Conservation (phyloP, 202 grass and related monocot species). For the Bolboschoenoplectus hybrid region DNA sequence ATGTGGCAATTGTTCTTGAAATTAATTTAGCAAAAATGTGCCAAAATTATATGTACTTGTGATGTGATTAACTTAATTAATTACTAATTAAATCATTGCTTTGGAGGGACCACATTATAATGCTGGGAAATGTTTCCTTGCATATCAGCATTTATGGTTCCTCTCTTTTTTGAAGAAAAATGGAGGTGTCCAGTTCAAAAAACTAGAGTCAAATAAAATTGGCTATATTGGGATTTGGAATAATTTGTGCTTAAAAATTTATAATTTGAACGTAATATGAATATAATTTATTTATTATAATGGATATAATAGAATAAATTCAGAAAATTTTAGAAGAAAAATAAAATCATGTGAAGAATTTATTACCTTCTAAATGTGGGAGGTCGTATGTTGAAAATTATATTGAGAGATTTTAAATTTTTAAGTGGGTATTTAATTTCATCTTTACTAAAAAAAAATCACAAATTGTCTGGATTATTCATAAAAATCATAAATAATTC, state of each 20-base stretch:
- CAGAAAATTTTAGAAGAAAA: neutral
- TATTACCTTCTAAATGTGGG: neutral
- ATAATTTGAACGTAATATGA: neutral
- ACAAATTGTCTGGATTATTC: too few species aligned
- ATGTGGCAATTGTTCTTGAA: neutral
- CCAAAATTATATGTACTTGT: constrained; percentile 13
- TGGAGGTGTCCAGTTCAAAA: neutral
- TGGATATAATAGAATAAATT: neutral
- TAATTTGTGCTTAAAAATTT: neutral
- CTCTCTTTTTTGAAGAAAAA: neutral
- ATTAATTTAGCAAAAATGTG: neutral
- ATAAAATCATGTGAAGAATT: neutral
- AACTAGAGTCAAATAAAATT: neutral
- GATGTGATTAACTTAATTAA: neutral
- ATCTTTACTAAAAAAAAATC: too few species aligned
- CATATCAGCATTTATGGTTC: neutral
- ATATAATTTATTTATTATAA: neutral
- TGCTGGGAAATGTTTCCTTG: neutral
- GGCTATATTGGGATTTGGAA: neutral
- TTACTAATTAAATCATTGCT: constrained; percentile 1
- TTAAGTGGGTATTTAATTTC: too few species aligned
- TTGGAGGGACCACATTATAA: neutral
- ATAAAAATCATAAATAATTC: too few species aligned
- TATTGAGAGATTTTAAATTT: too few species aligned
- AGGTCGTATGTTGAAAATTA: neutral